phyloP scores from a whole-genome alignment of 192 early-diverging fungal species.

The Jimgerdemannia flammicorona region DNA sequence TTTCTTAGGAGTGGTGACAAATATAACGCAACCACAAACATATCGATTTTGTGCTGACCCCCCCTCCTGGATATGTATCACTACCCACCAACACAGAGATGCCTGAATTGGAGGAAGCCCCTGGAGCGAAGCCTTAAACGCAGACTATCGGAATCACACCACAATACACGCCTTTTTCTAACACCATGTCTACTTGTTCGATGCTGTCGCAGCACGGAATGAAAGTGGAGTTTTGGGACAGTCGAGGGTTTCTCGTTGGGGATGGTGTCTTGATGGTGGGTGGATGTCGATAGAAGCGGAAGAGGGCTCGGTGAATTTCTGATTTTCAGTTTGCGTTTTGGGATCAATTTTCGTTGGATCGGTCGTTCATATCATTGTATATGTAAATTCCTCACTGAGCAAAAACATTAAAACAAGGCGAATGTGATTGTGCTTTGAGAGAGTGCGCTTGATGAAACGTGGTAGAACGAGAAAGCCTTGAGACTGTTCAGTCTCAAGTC shows the following conservation, averaged over 20 bases:
- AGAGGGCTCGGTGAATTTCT: background rate
- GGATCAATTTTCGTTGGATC: no score
- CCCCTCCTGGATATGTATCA: background rate
- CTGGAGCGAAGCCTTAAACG: background rate
- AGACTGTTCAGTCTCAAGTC: no score
- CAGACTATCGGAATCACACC: no score
- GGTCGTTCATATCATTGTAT: background rate
- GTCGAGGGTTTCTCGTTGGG: no score
- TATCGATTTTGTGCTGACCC: background rate
- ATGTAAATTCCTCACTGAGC: background rate
- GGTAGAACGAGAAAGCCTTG: background rate
- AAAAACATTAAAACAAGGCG: background rate
- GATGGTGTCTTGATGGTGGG: background rate
- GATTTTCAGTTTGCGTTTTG: background rate
- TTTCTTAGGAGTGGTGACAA: background rate
- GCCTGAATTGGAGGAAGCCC: background rate
- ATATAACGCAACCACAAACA: background rate
- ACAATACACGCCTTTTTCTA: background rate
- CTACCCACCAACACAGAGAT: background rate
- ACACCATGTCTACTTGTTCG: background rate
- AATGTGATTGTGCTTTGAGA: background rate
- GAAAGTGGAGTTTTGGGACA: background rate
- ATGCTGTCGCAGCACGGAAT: no score
- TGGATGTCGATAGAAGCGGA: background rate
- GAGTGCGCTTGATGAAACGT: background rate